Base-by-base conservation (phyloP, 805 yeast genomes). In the Tetrapisispora iriomotensis region DNA sequence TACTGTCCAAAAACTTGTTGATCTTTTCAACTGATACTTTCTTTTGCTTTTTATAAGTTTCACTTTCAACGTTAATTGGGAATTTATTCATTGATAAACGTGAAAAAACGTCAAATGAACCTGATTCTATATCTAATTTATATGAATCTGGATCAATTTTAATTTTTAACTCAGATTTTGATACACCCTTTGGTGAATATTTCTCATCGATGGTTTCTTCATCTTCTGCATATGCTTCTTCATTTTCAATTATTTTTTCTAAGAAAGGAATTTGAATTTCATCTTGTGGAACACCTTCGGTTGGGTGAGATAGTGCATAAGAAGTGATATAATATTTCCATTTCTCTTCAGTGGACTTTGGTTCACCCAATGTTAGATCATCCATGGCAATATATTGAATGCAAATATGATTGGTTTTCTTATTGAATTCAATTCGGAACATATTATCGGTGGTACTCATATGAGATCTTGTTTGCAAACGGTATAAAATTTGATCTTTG, bases 261-360 rank as follows among this genome's bases (percentile, higher is more conserved):
- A 84, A 65, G 61, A 90, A 82, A 20, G 97, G 97, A 60, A 85
- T 68, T 45, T 74, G 72, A 40, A 92, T 72, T 48, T 77, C 77
- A 31, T 82, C 77, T 15, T 84, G 75, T 14, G 86, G 79, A 14
- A 92, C 82, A 23, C 97, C 97, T 61, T 92, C 99, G 2, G 99
- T 92, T 28, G 98, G 97, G 53, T 86, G 94, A 3, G 95, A 82
- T 83, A 92, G 82, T 31, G 88, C 75, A 60, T 82, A 92, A 31
- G 94, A 83, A 0, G 97, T 90, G 37, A 92, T 72, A 56, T 92
- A 92, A 65, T 92, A 90, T 57, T 86, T 88, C 82, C 95, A 92
- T 52, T 75, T 75, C 47, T 85, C 94, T 50, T 83, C 90, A 3
- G 77, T 75, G 18, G 78, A 72, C 49, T 70, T 67, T 9, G 72